These are phyloP conservation scores for Xylaria sp. DNA, from an alignment of 2,329 filamentous ascomycete species.

Conservation along the genomic window DNA sequence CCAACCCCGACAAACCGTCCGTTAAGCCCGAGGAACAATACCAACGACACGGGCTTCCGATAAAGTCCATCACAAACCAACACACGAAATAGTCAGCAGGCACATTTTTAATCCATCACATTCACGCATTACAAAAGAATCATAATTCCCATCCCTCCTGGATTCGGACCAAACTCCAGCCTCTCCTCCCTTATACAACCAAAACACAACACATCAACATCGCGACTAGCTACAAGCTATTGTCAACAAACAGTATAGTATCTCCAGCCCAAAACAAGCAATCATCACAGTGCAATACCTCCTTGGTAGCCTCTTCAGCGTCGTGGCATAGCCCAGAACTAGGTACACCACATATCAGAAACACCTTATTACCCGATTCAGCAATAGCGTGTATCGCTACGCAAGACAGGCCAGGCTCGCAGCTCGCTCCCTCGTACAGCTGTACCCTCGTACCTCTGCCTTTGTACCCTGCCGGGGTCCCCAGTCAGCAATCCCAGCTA, in stretches of 20 bases:
- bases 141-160: conserved; percentile 29
- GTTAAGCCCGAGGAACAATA: conserved; percentile 44
- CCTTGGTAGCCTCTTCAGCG: conserved; percentile 9
- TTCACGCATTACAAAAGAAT: conserved; percentile 40
- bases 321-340: conserved; percentile 31
- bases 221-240: not conserved
- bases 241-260: conserved; percentile 6
- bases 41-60: conserved; percentile 25
- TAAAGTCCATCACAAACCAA: conserved; percentile 27
- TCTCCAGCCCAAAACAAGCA: conserved; percentile 27
- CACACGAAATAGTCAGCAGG: conserved; percentile 39
- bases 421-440: conserved; percentile 13
- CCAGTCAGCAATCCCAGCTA: conserved; percentile 33
- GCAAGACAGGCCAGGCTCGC: conserved; percentile 11
- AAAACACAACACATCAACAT: conserved; percentile 7
- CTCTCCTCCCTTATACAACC: conserved; percentile 18
- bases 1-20: conserved; percentile 40
- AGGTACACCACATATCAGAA: conserved; percentile 9
- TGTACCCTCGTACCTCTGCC: conserved; percentile 25
- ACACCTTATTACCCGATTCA: conserved; percentile 35
- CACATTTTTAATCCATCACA: conserved; percentile 35
- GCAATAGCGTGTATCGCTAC: conserved; percentile 23
- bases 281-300: conserved; percentile 31
- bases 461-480: conserved; percentile 28
- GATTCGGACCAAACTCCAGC: conserved; percentile 6